Conservation (phyloP, 2,329 filamentous ascomycete species). For the Alternaria triticimaculans region DNA sequence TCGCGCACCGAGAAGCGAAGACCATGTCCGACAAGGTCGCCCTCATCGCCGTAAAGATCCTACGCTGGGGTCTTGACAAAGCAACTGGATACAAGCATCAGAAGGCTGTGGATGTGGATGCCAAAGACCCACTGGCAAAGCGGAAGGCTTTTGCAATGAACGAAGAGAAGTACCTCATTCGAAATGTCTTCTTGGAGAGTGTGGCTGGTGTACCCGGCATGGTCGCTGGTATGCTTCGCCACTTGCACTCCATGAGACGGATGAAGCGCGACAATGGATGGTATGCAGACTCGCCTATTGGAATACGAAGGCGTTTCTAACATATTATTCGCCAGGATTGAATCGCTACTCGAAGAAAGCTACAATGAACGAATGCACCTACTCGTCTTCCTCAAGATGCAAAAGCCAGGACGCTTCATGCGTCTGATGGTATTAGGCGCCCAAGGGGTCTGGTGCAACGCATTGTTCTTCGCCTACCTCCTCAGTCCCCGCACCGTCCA, state of each 20-base stretch:
- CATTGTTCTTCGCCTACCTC: constrained; percentile 87
- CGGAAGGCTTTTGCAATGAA: constrained; percentile 72
- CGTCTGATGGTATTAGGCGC: constrained; percentile 76
- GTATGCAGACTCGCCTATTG: constrained; percentile 45
- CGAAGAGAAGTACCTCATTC: constrained; percentile 86
- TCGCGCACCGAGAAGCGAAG: constrained; percentile 77
- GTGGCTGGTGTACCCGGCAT: constrained; percentile 96
- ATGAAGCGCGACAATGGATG: constrained; percentile 95
- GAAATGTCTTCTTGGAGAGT: constrained; percentile 92
- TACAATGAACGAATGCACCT: constrained; percentile 96
- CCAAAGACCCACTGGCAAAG: constrained; percentile 57
- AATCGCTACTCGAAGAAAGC: constrained; percentile 85
- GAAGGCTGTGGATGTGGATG: constrained; percentile 51
- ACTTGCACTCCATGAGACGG: constrained; percentile 80
- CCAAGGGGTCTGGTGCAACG: constrained; percentile 83
- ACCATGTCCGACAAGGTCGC: constrained; percentile 80
- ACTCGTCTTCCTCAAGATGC: constrained; percentile 90
- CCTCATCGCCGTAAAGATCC: constrained; percentile 74
- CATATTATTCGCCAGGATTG: constrained; percentile 68
- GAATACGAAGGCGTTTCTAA: constrained; percentile 10
- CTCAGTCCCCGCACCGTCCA: constrained; percentile 87
- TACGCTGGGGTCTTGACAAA: constrained; percentile 81
- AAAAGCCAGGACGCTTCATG: constrained; percentile 87
- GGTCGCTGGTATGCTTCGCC: constrained; percentile 93
- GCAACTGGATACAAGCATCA: constrained; percentile 82